Conservation (phyloP, 306 rosid genomes). For the Ziziphus jujuba region DNA sequence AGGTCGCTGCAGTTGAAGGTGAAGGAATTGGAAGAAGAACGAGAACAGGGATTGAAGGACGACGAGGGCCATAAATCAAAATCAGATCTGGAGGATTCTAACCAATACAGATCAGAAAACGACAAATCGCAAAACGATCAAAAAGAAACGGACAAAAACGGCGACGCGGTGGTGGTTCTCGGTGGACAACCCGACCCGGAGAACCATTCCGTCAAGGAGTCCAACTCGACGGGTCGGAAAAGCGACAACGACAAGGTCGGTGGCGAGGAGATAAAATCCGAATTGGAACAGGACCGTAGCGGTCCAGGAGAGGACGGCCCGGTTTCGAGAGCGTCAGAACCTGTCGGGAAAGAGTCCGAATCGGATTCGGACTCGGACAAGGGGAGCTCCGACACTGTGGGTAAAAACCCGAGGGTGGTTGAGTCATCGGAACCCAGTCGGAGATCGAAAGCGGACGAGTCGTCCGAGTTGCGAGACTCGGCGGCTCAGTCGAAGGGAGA, state of each 20-base stretch:
- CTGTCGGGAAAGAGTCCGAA: neutral
- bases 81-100: slow-evolving; percentile 67
- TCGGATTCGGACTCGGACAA: slow-evolving; percentile 53
- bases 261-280: slow-evolving; percentile 6
- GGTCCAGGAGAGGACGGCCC: slow-evolving; percentile 38
- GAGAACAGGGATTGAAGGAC: slow-evolving; percentile 31
- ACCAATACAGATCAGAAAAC: slow-evolving; percentile 39
- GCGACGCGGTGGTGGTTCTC: too few relatives aligned
- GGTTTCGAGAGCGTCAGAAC: slow-evolving; percentile 12
- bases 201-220: slow-evolving; percentile 74
- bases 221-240: slow-evolving; percentile 77
- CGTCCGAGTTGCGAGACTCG: slow-evolving; percentile 63
- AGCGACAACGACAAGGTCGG: slow-evolving; percentile 43
- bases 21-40: slow-evolving; percentile 63
- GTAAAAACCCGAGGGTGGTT: slow-evolving; percentile 28
- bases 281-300: slow-evolving; percentile 28
- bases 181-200: slow-evolving; percentile 73
- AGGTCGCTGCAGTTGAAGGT: slow-evolving; percentile 78
- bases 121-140: slow-evolving; percentile 29
- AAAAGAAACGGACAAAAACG: neutral
- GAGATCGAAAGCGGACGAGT: slow-evolving; percentile 39
- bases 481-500: slow-evolving; percentile 57
- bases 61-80: slow-evolving; percentile 31
- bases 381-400: slow-evolving; percentile 61
- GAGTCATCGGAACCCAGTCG: too few relatives aligned